Percentiles rank a stretch among this genome's conserved stretches.
Conservation (phyloP, 345 rosid species). For the Diplotaxis tenuifolia region DNA sequence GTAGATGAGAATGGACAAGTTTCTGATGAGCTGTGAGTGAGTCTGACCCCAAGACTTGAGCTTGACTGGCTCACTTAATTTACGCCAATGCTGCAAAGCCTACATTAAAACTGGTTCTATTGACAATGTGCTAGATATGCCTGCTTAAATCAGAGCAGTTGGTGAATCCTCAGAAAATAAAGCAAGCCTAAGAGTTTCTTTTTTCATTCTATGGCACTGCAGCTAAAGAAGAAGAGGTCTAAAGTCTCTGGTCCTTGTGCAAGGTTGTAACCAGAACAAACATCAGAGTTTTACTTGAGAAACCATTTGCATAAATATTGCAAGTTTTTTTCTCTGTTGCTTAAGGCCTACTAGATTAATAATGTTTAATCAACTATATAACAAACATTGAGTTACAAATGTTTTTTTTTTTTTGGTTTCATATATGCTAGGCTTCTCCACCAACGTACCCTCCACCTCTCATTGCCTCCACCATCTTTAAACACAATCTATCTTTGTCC, state of each 20-base stretch:
- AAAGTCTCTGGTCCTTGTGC: too few relatives aligned
- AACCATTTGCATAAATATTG: background rate
- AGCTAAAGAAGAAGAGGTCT: too few relatives aligned
- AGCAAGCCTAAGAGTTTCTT: too few relatives aligned
- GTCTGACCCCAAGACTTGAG: constrained; percentile 34
- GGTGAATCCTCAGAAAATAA: too few relatives aligned
- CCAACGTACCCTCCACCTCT: constrained; percentile 30
- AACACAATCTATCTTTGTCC: constrained; percentile 20
- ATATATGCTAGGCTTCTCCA: constrained; percentile 7
- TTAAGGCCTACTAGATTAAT: background rate
- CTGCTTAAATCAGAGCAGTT: too few relatives aligned
- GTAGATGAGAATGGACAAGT: too few relatives aligned
- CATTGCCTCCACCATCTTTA: constrained; percentile 32
- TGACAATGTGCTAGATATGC: too few relatives aligned
- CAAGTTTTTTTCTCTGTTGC: background rate
- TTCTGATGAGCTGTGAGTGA: constrained; percentile 49
- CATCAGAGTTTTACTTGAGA: background rate
- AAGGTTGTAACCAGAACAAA: too few relatives aligned
- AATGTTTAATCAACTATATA: background rate
- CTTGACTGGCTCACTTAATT: constrained; percentile 50
- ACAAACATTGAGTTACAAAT: too few relatives aligned
- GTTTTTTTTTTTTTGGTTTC: too few relatives aligned
- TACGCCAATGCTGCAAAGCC: constrained; percentile 39
- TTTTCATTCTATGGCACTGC: too few relatives aligned
- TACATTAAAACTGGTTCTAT: too few relatives aligned